Base-by-base conservation (phyloP, 768 basidiomycete genomes). In the Thelephora ganbajun region DNA sequence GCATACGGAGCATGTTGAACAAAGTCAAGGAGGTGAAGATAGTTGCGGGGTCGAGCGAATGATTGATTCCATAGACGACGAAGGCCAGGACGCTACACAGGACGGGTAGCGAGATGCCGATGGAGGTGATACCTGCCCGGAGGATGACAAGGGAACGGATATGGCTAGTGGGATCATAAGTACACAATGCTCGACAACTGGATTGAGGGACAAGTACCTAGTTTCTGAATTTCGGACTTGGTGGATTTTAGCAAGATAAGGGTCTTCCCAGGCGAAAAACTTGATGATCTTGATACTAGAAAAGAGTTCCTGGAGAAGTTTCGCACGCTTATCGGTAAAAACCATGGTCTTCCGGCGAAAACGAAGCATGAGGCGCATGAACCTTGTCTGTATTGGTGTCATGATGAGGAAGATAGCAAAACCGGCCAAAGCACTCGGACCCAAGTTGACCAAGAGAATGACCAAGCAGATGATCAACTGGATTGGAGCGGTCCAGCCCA, bases 261-360 rank as follows among this genome's bases (percentile, higher is more conserved):
- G 87, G 1, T 63, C 56, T 57, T 91, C 88, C 88, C 88, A 92
- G 5, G 84, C 80, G 62, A 93, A 93, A 61, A 83, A 81, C 62
- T 96, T 96, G 71, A 96, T 85, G 51, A 94, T 75, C 53, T 87
- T 83, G 77, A 96, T 92, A 1, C 87, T 86, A 12, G 81, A 79
- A 0, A 96, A 65, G 1, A 98, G 70, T 59, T 98, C 93, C 60
- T 93, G 91, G 11, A 96, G 72, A 3, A 92, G 65, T 57, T 89
- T 91, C 12, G 85, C 84, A 9, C 93, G 77, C 59, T 84, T 86
- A 58, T 98, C 93, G 5, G 84, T 96, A 84, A 84, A 94, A 0
- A 63, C 61, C 87, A 93, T 92, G 45, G 79, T 76, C 59, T 80
- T 83, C 50, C 69, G 67, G 11, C 93, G 74, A 46, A 83, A 59